These are phyloP conservation scores for Aspergillus nidulans DNA, from an alignment of 495 filamentous ascomycete genomes.

Conservation along the genomic window DNA sequence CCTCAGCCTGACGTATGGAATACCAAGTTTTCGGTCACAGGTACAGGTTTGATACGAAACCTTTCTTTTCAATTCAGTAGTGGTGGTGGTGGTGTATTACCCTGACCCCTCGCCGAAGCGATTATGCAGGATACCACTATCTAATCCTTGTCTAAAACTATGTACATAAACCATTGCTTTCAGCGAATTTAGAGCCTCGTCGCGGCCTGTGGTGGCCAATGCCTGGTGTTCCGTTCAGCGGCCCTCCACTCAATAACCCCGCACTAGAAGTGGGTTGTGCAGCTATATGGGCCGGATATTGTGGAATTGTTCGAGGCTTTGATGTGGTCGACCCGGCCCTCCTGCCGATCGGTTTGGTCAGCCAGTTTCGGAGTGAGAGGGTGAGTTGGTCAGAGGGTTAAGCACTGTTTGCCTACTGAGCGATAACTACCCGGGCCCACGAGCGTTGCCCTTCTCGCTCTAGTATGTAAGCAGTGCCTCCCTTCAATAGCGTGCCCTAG, in stretches of 20 bases:
- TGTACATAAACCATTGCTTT: slow-evolving; percentile 15
- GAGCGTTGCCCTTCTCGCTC: no score
- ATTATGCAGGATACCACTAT: slow-evolving; percentile 15
- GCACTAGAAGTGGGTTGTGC: slow-evolving; percentile 13
- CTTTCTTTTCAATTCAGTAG: no score
- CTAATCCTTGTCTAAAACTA: slow-evolving; percentile 11
- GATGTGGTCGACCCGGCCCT: slow-evolving; percentile 14
- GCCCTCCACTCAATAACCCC: slow-evolving; percentile 10
- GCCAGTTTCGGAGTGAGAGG: slow-evolving; percentile 13
- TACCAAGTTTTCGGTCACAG: not conserved
- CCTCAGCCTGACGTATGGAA: not conserved
- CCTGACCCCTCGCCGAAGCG: slow-evolving; percentile 14
- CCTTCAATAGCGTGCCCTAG: no score
- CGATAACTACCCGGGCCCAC: no score
- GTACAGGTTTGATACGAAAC: not conserved
- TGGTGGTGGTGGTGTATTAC: slow-evolving; percentile 1
- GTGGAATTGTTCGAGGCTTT: slow-evolving; percentile 12
- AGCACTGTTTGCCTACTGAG: no score
- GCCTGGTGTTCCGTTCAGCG: slow-evolving; percentile 22
- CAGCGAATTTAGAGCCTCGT: slow-evolving; percentile 25
- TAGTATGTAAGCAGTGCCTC: no score
- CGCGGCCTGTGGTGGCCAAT: slow-evolving; percentile 25
- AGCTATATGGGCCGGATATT: slow-evolving; percentile 16
- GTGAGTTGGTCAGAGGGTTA: slow-evolving; percentile 11
- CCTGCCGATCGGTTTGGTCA: slow-evolving; percentile 15